Evolutionary conservation across 495 filamentous ascomycete genomes (phyloP), one percentile per base, ranked within the genome.

Genomic region (Aspergillus incahuasiensis): DNA sequence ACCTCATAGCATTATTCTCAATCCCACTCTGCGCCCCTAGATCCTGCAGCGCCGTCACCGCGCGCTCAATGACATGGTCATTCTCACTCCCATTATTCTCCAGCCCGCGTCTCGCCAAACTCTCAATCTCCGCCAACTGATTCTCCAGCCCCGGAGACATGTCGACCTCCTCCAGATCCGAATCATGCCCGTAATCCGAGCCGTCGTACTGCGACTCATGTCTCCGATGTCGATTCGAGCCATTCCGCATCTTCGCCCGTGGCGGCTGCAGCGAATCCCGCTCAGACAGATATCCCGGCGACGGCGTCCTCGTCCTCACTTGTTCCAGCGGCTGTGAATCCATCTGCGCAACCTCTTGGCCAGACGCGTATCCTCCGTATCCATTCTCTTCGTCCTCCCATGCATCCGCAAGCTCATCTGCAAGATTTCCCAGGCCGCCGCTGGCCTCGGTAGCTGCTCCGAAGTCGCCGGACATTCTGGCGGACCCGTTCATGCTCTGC

Each of bases 1-100:
- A 89, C 89, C 89, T 84, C 56, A 88, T 86, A 34, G 89, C 86
- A 63, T 85, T 86, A 39, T 87, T 85, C 68, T 95, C 90, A 30
- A 95, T 83, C 5, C 80, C 79, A 40, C 86, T 84, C 68, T 96
- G 91, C n/a, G 84, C 85, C 8, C 88, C 85, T 20, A 97, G 75
- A 67, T 92, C 89, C 62, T 83, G 82, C 53, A 96, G 76, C 3
- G 78, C 79, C 12, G 89, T 85, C 16, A 89, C 83, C 21, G 92
- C 81, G 38, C 90, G 77, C 60, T 81, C 72, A 51, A 95, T 83
- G 9, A 88, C 80, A 48, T 77, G 77, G 63, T 94, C 90, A 15
- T 75, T 74, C 35, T 84, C 74, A 30, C 82, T 86, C 9, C 85
- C 88, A 60, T 85, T 87, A 59, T 79, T 85, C 64, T 90, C 87